Percentiles rank a stretch among this genome's conserved stretches.
Evolutionary conservation across 805 yeast genomes (phyloP).

Genomic region (Naumovozyma castellii): DNA sequence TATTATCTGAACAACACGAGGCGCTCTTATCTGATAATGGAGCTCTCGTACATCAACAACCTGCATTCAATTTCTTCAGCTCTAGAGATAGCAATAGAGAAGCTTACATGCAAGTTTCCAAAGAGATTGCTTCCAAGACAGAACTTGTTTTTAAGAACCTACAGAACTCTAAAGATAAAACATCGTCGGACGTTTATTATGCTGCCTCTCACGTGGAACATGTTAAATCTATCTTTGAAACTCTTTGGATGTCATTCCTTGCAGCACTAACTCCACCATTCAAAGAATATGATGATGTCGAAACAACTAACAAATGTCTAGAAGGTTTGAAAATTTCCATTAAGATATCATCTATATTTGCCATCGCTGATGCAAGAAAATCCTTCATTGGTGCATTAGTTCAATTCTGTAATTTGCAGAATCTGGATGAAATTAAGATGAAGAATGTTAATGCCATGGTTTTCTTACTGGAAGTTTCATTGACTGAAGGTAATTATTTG

Average conservation of each 20-base stretch:
- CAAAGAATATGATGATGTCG: constrained; percentile 74
- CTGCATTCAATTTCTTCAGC: constrained; percentile 52
- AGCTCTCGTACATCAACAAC: constrained; percentile 28
- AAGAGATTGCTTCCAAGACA: constrained; percentile 81
- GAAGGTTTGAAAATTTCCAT: constrained; percentile 82
- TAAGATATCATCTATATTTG: constrained; percentile 75
- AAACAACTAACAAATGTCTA: constrained; percentile 56
- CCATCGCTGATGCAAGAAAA: constrained; percentile 71
- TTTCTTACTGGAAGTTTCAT: constrained; percentile 65
- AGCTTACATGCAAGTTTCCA: constrained; percentile 86
- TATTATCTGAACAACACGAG: constrained; percentile 89
- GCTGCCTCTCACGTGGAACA: constrained; percentile 83
- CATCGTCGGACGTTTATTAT: constrained; percentile 47
- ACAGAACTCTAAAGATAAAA: constrained; percentile 39
- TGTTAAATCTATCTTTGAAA: constrained; percentile 87
- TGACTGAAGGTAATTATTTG: constrained; percentile 67
- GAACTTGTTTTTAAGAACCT: constrained; percentile 69
- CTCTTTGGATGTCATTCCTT: constrained; percentile 91
- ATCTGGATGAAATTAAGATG: constrained; percentile 62
- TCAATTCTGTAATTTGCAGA: constrained; percentile 75
- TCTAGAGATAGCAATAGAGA: constrained; percentile 65
- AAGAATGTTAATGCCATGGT: constrained; percentile 79
- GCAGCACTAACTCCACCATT: constrained; percentile 93
- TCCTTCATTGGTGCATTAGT: constrained; percentile 86
- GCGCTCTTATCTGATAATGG: constrained; percentile 67